Base-by-base conservation (phyloP, 257 asterid species). In the Solanum clarkiae region DNA sequence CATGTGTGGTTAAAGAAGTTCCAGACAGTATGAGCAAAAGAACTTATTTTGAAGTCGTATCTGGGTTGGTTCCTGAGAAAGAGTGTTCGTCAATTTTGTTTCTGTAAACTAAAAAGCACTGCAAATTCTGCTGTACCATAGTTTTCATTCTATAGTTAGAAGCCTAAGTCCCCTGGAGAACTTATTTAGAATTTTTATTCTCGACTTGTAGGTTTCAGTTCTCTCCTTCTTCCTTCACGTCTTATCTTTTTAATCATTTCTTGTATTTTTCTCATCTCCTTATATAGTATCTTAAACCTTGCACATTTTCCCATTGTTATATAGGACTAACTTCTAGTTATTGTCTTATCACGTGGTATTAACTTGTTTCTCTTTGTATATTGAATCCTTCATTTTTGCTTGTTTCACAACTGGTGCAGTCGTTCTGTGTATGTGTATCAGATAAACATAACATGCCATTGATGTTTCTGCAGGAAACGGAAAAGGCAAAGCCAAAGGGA, bases 401-500 rank as follows among this genome's bases (percentile, higher is more conserved):
- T 16, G 49, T 68, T 32, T 40, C 17, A n/a, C 16, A 32, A 32
- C 16, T 32, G 75, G 32, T 15, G 49, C 75, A 32, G 13, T 32
- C 22, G 1, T 36, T 32, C 11, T 15, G 22, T 68, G 3, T 68
- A 0, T 29, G 45, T 66, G 74, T 66, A 16, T 66, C n/a, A 32
- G 49, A 7, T 32, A 6, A 32, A 16, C 75, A 68, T 69, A 51
- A 69, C 79, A 36, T 40, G 47, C 15, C 1, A 36, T 69, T 36
- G 79, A 16, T 69, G 16, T 36, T 69, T 16, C 15, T 69, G 53
- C 85, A 91, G 97, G 92, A 90, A 82, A 88, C 88, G 55, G 94
- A 93, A 89, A 92, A 93, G 88, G 88, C 88, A 32, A 93, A 90
- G 84, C 92, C 94, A 1, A 92, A 91, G 88, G 96, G 96, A 91